Percentiles rank a stretch among this genome's conserved stretches.
phyloP scores from a whole-genome alignment of 2,329 filamentous ascomycete species.

The Sporothrix phasma region DNA sequence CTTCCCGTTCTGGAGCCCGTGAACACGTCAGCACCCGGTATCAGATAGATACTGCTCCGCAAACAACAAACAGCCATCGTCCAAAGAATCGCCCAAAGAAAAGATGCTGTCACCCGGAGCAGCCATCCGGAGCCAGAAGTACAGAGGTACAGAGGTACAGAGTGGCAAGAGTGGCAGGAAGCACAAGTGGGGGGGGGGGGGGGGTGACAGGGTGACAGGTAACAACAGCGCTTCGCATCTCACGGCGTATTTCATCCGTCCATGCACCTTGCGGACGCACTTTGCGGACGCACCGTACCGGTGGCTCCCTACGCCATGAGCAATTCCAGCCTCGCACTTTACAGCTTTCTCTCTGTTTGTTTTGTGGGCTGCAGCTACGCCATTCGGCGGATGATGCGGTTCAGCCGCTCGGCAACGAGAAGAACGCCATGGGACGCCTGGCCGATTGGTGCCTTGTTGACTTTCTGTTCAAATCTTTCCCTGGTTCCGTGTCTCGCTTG shows the following conservation, averaged over 20 bases:
- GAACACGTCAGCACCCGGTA: conserved; percentile 2
- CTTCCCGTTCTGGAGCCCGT: background rate
- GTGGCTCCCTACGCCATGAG: too few species aligned
- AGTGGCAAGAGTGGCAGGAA: background rate
- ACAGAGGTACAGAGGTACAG: background rate
- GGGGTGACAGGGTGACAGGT: too few species aligned
- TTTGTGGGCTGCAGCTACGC: too few species aligned
- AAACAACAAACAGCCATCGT: background rate
- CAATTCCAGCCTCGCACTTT: background rate
- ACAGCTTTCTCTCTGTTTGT: background rate
- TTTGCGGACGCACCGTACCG: background rate
- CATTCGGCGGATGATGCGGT: background rate
- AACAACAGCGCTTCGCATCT: background rate
- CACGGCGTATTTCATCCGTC: background rate
- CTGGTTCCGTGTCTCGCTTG: conserved; percentile 3
- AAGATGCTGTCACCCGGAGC: background rate
- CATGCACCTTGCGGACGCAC: background rate
- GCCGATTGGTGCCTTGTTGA: background rate
- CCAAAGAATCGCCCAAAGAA: background rate
- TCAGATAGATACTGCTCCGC: background rate
- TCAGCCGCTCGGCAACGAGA: background rate
- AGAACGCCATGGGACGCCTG: background rate
- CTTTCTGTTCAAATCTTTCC: background rate
- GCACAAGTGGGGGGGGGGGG: background rate
- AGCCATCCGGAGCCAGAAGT: background rate